Evolutionary conservation across 768 basidiomycete species (phyloP).

Genomic region (Leucogyrophana mollusca): DNA sequence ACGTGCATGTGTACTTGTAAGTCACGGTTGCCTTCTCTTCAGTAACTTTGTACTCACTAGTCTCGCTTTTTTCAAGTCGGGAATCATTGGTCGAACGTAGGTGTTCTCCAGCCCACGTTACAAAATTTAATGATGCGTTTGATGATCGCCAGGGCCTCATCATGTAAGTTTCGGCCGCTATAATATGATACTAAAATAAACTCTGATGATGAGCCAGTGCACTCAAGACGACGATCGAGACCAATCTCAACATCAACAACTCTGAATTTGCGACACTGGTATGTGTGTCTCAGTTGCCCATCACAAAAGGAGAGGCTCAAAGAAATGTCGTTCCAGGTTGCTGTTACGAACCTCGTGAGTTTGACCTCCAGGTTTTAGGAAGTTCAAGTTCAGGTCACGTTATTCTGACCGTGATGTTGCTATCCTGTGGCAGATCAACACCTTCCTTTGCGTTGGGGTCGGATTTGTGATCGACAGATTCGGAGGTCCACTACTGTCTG

Average conservation of each 20-base stretch:
- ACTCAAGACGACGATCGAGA: slow-evolving; percentile 42
- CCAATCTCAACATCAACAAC: slow-evolving; percentile 41
- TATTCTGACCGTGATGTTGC: background rate
- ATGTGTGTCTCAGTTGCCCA: background rate
- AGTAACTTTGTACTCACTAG: background rate
- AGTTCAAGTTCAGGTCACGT: too few relatives aligned
- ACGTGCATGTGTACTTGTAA: slow-evolving; percentile 41
- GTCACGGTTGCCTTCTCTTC: slow-evolving; percentile 12
- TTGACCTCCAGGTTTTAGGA: background rate
- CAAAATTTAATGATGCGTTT: background rate
- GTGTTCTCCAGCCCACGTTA: slow-evolving; percentile 6
- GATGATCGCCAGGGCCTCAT: slow-evolving; percentile 31
- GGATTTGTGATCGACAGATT: slow-evolving; percentile 42
- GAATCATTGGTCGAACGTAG: slow-evolving; percentile 43
- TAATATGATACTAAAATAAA: background rate
- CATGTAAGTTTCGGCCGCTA: slow-evolving; percentile 23
- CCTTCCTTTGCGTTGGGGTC: slow-evolving; percentile 38
- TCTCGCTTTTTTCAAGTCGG: slow-evolving; percentile 27
- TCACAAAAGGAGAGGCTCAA: background rate
- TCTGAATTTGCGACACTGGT: slow-evolving; percentile 43
- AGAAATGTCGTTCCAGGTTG: slow-evolving; percentile 25
- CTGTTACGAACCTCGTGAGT: slow-evolving; percentile 36
- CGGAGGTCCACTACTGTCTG: slow-evolving; percentile 37
- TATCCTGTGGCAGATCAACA: slow-evolving; percentile 31
- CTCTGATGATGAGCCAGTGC: slow-evolving; percentile 19